Evolutionary conservation across 1,284 basidiomycete species (phyloP), one percentile per base, ranked within the genome.

Genomic region (Fomitopsis betulina): DNA sequence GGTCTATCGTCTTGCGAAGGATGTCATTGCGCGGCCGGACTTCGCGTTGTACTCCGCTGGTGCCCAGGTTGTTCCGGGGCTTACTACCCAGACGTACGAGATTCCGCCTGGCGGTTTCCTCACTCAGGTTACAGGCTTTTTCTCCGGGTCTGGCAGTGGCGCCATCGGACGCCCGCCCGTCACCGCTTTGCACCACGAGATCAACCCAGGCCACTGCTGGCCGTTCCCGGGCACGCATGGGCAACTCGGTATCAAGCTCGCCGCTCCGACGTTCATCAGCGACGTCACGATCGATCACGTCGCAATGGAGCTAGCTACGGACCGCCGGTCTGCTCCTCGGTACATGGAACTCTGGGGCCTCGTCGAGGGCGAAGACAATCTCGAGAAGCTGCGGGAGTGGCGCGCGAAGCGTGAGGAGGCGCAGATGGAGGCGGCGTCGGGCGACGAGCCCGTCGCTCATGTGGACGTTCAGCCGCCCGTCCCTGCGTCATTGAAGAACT

Each of bases 201-300:
- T 79, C 25, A 81, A 88, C 56, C 85, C 86, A 25, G 96, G 96
- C 2, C 84, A 89, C 62, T 99, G 96, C 74, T 99, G 96, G 96
- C 91, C 96, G 2, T 94, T 98, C 74, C 76, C 75, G 2, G 95
- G 95, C 0, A 68, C 77, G 6, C 71, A 82, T 50, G 96, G 95
- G 3, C 87, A 91, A 67, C 76, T 98, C 1, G 94, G 91, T 5
- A 86, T 99, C 43, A 78, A 80, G 52, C 84, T 98, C 19, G 85
- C 88, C 1, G 79, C 82, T 5, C 84, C 85, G 2, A 82, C 87
- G 8, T 78, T 82, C 55, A 81, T 96, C 42, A 82, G 84, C 2
- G 89, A 92, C 62, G 74, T 98, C 56, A 92, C 91, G 12, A 82
- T 98, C 63, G 96, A 98, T 69, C 96, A 53, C 19, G 61, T 80